These are phyloP conservation scores for Cenchrus americanus DNA, from an alignment of 176 grass and related monocot genomes.

Conservation along the genomic window DNA sequence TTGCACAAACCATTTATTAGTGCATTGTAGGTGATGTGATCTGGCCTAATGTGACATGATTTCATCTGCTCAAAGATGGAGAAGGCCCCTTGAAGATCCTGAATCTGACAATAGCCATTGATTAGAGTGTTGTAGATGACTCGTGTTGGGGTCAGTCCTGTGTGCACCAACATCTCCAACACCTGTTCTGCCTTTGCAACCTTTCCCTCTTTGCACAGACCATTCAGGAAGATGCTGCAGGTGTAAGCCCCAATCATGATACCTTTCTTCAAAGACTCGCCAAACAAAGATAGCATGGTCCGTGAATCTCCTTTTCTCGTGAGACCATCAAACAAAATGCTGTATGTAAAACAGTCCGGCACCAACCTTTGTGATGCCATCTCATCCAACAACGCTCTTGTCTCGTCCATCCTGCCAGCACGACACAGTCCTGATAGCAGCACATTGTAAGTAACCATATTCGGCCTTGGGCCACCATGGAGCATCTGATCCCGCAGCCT, in stretches of 20 bases:
- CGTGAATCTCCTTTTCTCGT: conserved; percentile 39
- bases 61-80: conserved; percentile 53
- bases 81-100: conserved; percentile 50
- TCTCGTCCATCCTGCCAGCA: conserved; percentile 46
- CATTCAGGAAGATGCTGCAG: conserved; percentile 68
- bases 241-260: conserved; percentile 57
- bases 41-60: conserved; percentile 40
- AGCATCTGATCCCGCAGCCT: conserved; percentile 48
- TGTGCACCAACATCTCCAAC: conserved; percentile 38
- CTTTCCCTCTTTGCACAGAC: conserved; percentile 64
- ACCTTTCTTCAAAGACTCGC: conserved; percentile 57
- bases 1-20: conserved; percentile 70
- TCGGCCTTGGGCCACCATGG: conserved; percentile 38
- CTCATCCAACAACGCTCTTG: conserved; percentile 49
- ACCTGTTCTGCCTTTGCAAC: conserved; percentile 57
- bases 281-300: conserved; percentile 57
- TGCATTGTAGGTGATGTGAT: conserved; percentile 65
- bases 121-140: conserved; percentile 68
- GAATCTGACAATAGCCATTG: conserved; percentile 63
- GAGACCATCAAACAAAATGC: conserved; percentile 65
- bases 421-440: conserved; percentile 58
- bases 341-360: conserved; percentile 63
- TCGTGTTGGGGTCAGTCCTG: conserved; percentile 52
- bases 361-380: conserved; percentile 43
- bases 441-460: conserved; percentile 66